Base-by-base conservation (phyloP, 192 early-diverging fungal species). In the Chytriomyces hyalinus region DNA sequence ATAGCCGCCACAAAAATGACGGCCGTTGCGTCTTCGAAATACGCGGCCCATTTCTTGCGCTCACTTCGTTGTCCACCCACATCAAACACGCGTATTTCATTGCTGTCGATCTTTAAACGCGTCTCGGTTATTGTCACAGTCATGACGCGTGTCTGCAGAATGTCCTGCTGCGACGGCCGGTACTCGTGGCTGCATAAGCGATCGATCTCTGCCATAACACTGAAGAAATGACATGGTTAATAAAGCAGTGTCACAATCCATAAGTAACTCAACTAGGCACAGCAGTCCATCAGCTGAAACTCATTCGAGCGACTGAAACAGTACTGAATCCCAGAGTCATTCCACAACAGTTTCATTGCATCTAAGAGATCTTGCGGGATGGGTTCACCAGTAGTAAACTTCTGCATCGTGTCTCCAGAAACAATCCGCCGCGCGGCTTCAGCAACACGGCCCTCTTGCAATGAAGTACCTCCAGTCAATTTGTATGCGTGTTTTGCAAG, bases 101-200 rank as follows among this genome's bases (percentile, higher is more conserved):
- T 76, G 24, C 75, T 70, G 20, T 90, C 84, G 47, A 91, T 87
- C 28, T 89, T 77, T 49, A 93, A 90, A 51, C 82, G 75, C 28
- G 84, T 90, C 69, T 93, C 92, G 0, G 91, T 84, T 7, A 93
- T 89, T n/a, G 85, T 85, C 26, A 90, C 74, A 22, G 92, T 93
- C 79, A 89, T 84, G 28, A 92, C 84, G 71, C 92, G 84, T 15
- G 90, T 84, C 59, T 85, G 81, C 45, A 93, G 80, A 47, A 93
- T 93, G 78, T 93, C 92, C 43, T 88, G 82, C 64, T 91, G 87
- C 43, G 86, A 87, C 5, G 92, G 92, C 13, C 75, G 48, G 77
- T 90, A 93, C 22, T 85, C 80, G 43, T 65, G 51, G 8, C 5
- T n/a, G 44, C 50, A 71, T 59, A 71, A 28, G 8, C 70, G 70